Percentiles rank a stretch among this genome's conserved stretches.
Conservation (phyloP, 179 eudicot species). For the Beta macrorhiza region DNA sequence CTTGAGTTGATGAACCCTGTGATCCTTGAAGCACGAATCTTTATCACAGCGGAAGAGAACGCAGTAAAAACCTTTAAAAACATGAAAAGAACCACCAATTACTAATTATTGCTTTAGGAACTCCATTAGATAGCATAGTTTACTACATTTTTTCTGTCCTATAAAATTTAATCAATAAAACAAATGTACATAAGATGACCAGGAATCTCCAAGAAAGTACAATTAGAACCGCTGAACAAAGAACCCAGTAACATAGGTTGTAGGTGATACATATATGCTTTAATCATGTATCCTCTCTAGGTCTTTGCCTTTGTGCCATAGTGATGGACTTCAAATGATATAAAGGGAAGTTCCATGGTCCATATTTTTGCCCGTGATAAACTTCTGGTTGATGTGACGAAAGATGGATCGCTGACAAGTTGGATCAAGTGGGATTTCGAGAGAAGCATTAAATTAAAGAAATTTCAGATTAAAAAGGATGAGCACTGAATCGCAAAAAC, state of each 20-base stretch:
- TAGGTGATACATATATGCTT: neutral
- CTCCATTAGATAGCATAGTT: neutral
- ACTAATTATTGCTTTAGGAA: conserved; percentile 6
- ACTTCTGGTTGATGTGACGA: too few species aligned
- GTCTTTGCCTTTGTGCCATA: too few species aligned
- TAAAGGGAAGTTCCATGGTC: too few species aligned
- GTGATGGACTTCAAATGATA: too few species aligned
- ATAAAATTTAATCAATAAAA: neutral
- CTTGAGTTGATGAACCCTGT: conserved; percentile 33
- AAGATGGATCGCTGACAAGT: too few species aligned
- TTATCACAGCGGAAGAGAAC: conserved; percentile 74
- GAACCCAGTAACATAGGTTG: neutral
- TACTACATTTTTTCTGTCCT: neutral
- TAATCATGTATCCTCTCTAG: too few species aligned
- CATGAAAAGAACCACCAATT: conserved; percentile 3
- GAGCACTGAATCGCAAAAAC: too few species aligned
- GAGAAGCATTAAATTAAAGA: too few species aligned
- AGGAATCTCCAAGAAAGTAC: neutral
- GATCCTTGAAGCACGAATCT: conserved; percentile 52
- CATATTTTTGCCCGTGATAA: too few species aligned
- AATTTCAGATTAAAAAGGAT: too few species aligned
- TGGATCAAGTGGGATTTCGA: too few species aligned
- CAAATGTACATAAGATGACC: neutral
- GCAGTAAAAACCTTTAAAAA: conserved; percentile 62
- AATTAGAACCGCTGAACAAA: neutral